Conservation (phyloP, 345 rosid genomes). For the Dipteronia sinensis region DNA sequence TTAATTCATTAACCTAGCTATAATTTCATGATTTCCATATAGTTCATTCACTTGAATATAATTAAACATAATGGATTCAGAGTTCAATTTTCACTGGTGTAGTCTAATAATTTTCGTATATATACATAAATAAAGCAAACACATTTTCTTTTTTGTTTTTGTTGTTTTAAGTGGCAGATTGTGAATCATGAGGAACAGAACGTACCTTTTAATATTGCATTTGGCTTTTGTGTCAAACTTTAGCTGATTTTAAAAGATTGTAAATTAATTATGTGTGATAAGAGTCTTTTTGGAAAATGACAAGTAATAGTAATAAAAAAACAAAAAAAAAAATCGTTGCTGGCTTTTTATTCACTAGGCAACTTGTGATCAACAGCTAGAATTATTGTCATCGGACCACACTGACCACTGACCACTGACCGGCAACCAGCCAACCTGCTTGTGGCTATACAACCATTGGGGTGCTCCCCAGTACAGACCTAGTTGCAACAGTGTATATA, state of each 20-base stretch:
- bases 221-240: constrained; percentile 20
- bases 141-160: neutral
- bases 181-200: constrained; percentile 6
- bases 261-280: too few relatives aligned
- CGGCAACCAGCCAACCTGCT: neutral
- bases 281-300: neutral
- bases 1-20: too few relatives aligned
- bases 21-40: too few relatives aligned
- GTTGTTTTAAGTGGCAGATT: neutral
- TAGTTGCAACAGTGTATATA: too few relatives aligned
- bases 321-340: neutral
- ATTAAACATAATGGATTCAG: too few relatives aligned
- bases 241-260: neutral
- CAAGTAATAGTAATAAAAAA: neutral
- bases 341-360: neutral
- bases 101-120: too few relatives aligned
- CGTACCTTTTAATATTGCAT: neutral
- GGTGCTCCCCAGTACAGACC: too few relatives aligned
- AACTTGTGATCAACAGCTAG: neutral
- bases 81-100: too few relatives aligned
- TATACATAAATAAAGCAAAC: too few relatives aligned
- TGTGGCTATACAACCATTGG: neutral
- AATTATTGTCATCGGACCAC: too few relatives aligned
- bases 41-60: too few relatives aligned
- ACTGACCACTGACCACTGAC: neutral